These are phyloP conservation scores for Tuber brumale DNA, from an alignment of 495 filamentous ascomycete species.

Conservation along the genomic window DNA sequence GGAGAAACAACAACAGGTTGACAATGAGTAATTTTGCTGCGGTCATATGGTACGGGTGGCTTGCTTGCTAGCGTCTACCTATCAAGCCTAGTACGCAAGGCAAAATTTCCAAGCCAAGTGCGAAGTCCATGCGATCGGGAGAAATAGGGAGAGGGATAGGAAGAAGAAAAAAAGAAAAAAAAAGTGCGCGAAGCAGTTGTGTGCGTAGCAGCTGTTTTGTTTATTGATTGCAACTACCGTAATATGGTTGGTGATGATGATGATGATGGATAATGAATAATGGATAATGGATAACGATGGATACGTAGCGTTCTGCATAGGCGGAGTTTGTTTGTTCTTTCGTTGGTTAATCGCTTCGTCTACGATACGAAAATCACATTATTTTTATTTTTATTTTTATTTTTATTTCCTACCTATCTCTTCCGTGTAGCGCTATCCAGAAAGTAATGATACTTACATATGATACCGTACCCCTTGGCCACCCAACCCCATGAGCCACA, in stretches of 20 bases:
- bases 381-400: slow-evolving; percentile 4
- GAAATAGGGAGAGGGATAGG: neutral
- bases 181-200: neutral
- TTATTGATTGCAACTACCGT: neutral
- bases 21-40: neutral
- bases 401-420: neutral
- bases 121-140: neutral
- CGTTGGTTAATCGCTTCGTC: neutral
- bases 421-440: neutral
- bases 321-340: slow-evolving; percentile 16
- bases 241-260: neutral
- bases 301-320: neutral
- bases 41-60: neutral
- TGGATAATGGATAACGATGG: neutral
- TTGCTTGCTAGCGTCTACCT: neutral
- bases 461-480: no score
- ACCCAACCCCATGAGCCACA: no score
- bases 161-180: neutral
- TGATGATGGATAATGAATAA: neutral
- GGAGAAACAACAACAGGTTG: neutral
- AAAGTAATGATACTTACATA: no score
- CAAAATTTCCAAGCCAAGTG: neutral
- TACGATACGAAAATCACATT: neutral
- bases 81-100: neutral
- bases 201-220: neutral